Evolutionary conservation across 192 early-diverging fungal species (phyloP).

Genomic region (Coemansia sp.): DNA sequence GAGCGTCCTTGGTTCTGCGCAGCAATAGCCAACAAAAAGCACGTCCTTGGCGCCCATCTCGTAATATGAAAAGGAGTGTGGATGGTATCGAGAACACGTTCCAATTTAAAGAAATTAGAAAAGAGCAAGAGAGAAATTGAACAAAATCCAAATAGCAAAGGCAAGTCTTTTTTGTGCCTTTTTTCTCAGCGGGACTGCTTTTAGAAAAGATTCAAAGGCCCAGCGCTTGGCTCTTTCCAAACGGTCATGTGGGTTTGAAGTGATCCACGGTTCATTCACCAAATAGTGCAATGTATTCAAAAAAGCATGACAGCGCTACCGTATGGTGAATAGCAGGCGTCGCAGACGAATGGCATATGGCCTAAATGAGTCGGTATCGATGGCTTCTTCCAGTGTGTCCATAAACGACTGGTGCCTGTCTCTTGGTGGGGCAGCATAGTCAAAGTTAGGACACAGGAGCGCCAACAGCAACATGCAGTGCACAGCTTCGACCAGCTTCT

Average conservation of each 20-base stretch:
- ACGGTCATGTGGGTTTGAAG: neutral
- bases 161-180: neutral
- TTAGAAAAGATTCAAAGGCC: neutral
- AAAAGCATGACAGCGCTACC: too few relatives aligned
- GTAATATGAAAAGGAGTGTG: neutral
- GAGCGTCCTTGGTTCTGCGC: too few relatives aligned
- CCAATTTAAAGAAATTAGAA: neutral
- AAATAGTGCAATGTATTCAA: too few relatives aligned
- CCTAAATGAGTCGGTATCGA: too few relatives aligned
- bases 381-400: too few relatives aligned
- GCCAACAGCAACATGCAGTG: neutral
- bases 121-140: constrained; percentile 2
- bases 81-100: neutral
- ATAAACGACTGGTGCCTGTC: too few relatives aligned
- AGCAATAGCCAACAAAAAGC: constrained; percentile 56
- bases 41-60: constrained; percentile 42
- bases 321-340: too few relatives aligned
- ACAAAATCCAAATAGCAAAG: neutral
- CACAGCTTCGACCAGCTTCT: too few relatives aligned
- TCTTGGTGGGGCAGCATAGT: too few relatives aligned
- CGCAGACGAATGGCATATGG: too few relatives aligned
- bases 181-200: neutral
- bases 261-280: too few relatives aligned
- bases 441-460: neutral
- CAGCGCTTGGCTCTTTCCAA: neutral